Percentiles rank a stretch among this genome's conserved stretches.
These are phyloP conservation scores for Phytophthora capsici DNA, from an alignment of 352 stramenopile species.

Conservation along the genomic window DNA sequence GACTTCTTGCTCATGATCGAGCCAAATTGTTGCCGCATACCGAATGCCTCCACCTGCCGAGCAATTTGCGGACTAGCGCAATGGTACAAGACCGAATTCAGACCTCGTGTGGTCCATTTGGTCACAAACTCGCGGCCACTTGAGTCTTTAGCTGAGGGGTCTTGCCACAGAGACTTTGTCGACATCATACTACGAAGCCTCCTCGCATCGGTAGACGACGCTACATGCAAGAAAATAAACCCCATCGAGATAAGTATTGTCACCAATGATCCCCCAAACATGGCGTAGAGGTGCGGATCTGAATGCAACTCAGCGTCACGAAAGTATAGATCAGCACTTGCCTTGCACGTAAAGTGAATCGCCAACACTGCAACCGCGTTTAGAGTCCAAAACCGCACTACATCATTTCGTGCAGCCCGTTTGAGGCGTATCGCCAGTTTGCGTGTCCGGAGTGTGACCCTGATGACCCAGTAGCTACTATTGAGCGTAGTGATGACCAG, in stretches of 20 bases:
- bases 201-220: neutral
- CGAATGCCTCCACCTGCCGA: slow-evolving; percentile 19
- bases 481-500: slow-evolving; percentile 39
- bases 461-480: slow-evolving; percentile 40
- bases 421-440: slow-evolving; percentile 26
- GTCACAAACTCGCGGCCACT: slow-evolving; percentile 20
- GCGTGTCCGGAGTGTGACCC: slow-evolving; percentile 34
- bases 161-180: slow-evolving; percentile 12
- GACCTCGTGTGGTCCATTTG: slow-evolving; percentile 30
- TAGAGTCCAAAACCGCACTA: slow-evolving; percentile 25
- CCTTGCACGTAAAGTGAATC: slow-evolving; percentile 39
- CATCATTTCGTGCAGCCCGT: slow-evolving; percentile 16
- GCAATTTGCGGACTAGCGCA: slow-evolving; percentile 32
- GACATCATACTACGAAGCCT: slow-evolving; percentile 12
- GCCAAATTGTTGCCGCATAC: slow-evolving; percentile 10
- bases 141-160: neutral
- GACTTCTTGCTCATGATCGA: slow-evolving; percentile 11
- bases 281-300: slow-evolving; percentile 45
- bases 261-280: slow-evolving; percentile 26
- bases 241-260: slow-evolving; percentile 26
- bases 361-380: slow-evolving; percentile 17
- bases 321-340: slow-evolving; percentile 19
- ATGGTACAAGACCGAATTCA: slow-evolving; percentile 26
- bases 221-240: slow-evolving; percentile 26
- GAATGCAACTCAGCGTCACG: slow-evolving; percentile 31